These are phyloP conservation scores for Ceratocystis ficicola DNA, from an alignment of 2,329 filamentous ascomycete species.

Conservation along the genomic window DNA sequence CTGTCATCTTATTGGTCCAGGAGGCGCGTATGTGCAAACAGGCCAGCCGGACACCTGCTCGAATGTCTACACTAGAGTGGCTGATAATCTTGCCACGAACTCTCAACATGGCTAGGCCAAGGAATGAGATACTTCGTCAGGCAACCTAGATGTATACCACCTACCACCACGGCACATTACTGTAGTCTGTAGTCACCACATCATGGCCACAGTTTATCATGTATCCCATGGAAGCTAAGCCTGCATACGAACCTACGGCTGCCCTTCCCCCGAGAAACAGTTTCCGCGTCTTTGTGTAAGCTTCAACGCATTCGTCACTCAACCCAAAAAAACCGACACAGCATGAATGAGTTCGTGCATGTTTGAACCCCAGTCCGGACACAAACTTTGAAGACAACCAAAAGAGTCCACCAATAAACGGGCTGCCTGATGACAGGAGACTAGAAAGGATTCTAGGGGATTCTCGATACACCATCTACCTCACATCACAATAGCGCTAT, in stretches of 20 bases:
- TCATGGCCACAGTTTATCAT: not conserved
- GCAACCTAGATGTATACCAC: not conserved
- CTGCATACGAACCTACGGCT: conserved; percentile 30
- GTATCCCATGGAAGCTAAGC: conserved; percentile 27
- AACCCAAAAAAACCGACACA: conserved; percentile 28
- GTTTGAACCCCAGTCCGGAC: conserved; percentile 26
- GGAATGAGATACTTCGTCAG: not conserved
- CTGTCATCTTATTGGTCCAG: conserved; percentile 26
- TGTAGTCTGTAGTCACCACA: no score
- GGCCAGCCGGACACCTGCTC: conserved; percentile 29
- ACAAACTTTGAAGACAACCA: not conserved
- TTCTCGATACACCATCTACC: not conserved
- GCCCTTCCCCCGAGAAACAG: conserved; percentile 28
- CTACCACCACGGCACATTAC: no score
- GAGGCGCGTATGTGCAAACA: conserved; percentile 33
- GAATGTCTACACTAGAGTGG: conserved; percentile 29
- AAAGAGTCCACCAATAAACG: not conserved
- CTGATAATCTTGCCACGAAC: conserved; percentile 30
- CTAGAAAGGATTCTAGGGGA: not conserved
- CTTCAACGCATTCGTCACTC: conserved; percentile 31
- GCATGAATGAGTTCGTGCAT: conserved; percentile 30
- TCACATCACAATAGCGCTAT: not conserved
- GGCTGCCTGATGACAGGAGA: not conserved
- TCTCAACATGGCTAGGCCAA: no score
- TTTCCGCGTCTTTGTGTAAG: conserved; percentile 33